Evolutionary conservation across 129 eudicot genomes (phyloP).

Genomic region (Lactuca sativa): DNA sequence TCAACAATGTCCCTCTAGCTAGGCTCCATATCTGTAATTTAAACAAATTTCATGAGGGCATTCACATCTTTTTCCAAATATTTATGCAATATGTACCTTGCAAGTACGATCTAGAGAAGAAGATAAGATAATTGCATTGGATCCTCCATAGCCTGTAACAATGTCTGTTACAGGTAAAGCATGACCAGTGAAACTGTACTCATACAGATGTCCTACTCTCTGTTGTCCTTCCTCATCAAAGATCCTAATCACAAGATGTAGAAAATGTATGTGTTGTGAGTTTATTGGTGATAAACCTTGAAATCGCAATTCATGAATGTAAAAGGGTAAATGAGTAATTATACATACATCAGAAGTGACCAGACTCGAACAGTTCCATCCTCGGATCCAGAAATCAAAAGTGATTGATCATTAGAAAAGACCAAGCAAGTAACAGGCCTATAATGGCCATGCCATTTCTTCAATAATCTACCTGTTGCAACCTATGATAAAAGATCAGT

Average conservation of each 20-base stretch:
- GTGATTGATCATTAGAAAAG: constrained; percentile 67
- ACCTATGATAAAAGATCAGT: constrained; percentile 42
- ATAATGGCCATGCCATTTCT: constrained; percentile 92
- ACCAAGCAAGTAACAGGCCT: constrained; percentile 76
- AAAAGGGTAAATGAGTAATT: constrained; percentile 1
- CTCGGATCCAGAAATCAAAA: constrained; percentile 86
- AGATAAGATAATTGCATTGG: constrained; percentile 78
- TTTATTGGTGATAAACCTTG: background rate
- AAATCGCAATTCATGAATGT: background rate
- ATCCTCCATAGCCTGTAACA: constrained; percentile 74
- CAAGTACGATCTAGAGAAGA: constrained; percentile 93
- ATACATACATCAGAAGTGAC: constrained; percentile 74
- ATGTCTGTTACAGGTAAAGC: constrained; percentile 78
- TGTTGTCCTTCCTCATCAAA: constrained; percentile 69
- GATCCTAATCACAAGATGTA: constrained; percentile 43
- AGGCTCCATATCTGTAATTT: constrained; percentile 71
- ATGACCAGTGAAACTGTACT: constrained; percentile 85
- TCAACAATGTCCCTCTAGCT: constrained; percentile 56
- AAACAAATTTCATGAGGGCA: no score
- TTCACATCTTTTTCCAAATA: no score
- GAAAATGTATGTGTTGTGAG: background rate
- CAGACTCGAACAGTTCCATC: constrained; percentile 92
- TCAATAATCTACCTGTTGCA: constrained; percentile 77
- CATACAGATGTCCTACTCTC: constrained; percentile 62
- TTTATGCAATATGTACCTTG: constrained; percentile 52